Base-by-base conservation (phyloP, 768 basidiomycete species). In the Tricholoma hemisulphureum region DNA sequence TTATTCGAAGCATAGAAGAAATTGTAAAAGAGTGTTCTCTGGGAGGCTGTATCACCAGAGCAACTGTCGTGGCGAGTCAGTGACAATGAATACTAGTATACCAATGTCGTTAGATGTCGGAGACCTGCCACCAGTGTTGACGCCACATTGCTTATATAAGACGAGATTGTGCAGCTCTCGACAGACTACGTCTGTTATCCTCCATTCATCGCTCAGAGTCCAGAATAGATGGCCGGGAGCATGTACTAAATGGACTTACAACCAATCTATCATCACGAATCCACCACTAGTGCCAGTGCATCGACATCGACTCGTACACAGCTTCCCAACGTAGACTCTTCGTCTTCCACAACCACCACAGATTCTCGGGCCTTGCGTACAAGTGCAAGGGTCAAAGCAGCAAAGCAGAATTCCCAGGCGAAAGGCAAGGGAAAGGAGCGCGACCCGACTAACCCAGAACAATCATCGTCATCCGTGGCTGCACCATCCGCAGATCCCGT, bases 171-270 rank as follows among this genome's bases (percentile, higher is more conserved):
- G 65, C 68, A 66, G 68, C 58, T 51, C 10, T n/a, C 68, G 62
- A 64, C 66, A 67, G 69, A 62, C 69, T 68, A 71, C 67, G 65
- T 67, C 69, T 64, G 71, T 68, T n/a, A 63, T 66, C 61, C 65
- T 62, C 65, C 66, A 58, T 69, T 71, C 67, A 69, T 67, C 67
- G 65, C 71, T 72, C 71, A 72, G 65, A 75, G 67, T 69, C 70
- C 67, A 68, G 76, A 71, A 83, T 89, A 89, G 86, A 92, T 92
- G 89, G 89, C 89, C 86, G 86, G 83, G 84, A 75, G 86, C 81
- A 85, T 83, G 79, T 79, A 84, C 88, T 91, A 91, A 91, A 92
- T 92, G 90, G 90, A 92, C 87, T 84, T 88, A 84, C 83, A 83
- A 89, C 83, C 81, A 77, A 75, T 74, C 69, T 76, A 89, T 80